These are phyloP conservation scores for Tulasnella sp. DNA, from an alignment of 768 basidiomycete species.

Conservation along the genomic window DNA sequence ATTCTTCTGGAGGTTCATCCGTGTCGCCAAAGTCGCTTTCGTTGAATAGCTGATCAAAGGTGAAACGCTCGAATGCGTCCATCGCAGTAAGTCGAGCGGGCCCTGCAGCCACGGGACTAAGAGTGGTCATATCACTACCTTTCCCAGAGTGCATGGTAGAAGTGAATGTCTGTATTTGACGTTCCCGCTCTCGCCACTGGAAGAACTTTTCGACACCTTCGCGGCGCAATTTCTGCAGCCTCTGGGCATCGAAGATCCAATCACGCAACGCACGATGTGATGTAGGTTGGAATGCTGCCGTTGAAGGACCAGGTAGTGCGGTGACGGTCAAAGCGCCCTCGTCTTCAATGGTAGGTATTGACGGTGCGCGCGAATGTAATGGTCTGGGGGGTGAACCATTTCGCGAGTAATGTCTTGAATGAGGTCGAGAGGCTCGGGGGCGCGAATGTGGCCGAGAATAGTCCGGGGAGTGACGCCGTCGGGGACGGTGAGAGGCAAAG, in stretches of 20 bases:
- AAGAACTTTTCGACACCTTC: conserved; percentile 7
- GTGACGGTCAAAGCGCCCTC: background rate
- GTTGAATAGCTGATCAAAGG: background rate
- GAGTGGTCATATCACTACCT: background rate
- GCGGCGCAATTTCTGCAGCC: background rate
- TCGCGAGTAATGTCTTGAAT: background rate
- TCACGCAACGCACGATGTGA: conserved; percentile 6
- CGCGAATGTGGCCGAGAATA: conserved; percentile 9
- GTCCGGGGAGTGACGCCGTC: background rate
- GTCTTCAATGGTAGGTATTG: background rate
- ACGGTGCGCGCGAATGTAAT: background rate
- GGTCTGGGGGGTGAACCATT: background rate
- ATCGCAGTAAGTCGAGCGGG: too few relatives aligned
- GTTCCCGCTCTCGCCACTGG: conserved; percentile 1
- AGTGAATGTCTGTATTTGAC: background rate
- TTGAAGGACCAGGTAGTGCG: background rate
- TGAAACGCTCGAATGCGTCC: conserved; percentile 1
- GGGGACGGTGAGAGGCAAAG: background rate
- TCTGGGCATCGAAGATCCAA: background rate
- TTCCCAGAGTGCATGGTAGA: background rate
- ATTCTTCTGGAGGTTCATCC: background rate
- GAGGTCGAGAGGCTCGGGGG: background rate
- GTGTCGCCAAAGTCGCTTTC: background rate
- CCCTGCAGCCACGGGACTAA: background rate
- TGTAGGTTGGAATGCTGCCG: conserved; percentile 2